phyloP scores from a whole-genome alignment of 495 filamentous ascomycete genomes.

The Massariosphaeria phaeospora region DNA sequence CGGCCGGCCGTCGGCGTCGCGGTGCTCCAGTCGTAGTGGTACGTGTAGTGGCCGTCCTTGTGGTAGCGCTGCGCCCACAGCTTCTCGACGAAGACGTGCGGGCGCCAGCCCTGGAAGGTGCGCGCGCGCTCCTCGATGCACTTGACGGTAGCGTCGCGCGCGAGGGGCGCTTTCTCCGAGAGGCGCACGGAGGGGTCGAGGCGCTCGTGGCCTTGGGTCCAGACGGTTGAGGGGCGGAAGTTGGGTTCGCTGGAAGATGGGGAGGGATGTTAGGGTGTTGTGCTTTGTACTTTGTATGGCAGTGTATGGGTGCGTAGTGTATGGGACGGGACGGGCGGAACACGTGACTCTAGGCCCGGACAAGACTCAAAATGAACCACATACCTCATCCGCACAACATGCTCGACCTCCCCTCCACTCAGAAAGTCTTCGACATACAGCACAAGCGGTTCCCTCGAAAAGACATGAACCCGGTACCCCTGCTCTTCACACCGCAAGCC shows the following conservation, averaged over 20 bases:
- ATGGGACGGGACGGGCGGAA: too few relatives aligned
- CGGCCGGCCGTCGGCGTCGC: constrained; percentile 20
- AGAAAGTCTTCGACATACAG: constrained; percentile 57
- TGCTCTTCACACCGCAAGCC: constrained; percentile 22
- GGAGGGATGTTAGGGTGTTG: too few relatives aligned
- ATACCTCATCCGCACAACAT: constrained; percentile 51
- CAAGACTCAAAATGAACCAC: too few relatives aligned
- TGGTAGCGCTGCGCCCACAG: constrained; percentile 60
- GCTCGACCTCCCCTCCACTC: constrained; percentile 45
- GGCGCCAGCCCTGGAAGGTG: constrained; percentile 64
- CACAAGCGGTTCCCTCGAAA: constrained; percentile 50
- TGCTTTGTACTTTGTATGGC: too few relatives aligned
- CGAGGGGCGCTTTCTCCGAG: constrained; percentile 55
- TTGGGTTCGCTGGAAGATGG: constrained; percentile 49
- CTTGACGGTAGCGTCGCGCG: constrained; percentile 55
- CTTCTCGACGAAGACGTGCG: constrained; percentile 55
- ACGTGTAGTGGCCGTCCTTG: constrained; percentile 51
- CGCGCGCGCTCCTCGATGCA: constrained; percentile 67
- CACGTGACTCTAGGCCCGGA: too few relatives aligned
- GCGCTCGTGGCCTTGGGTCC: constrained; percentile 44
- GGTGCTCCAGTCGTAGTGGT: constrained; percentile 56
- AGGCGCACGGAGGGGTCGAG: constrained; percentile 49
- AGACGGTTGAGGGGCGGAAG: constrained; percentile 53
- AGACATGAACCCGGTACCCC: constrained; percentile 33
- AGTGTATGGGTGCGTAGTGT: too few relatives aligned